Conservation (phyloP, 1,284 basidiomycete genomes). For the Tausonia pullulans region DNA sequence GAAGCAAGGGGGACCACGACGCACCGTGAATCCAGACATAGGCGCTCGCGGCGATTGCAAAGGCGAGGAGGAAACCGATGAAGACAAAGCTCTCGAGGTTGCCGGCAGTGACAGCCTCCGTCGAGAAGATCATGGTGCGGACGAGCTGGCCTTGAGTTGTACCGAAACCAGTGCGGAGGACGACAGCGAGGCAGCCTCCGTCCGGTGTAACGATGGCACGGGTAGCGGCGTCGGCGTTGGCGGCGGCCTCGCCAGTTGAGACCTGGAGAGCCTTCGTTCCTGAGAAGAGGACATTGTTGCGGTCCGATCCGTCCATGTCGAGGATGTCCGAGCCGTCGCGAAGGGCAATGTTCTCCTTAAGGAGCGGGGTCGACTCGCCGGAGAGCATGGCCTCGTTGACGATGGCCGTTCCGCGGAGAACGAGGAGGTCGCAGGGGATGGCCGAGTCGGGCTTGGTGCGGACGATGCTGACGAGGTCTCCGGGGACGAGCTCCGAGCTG, state of each 20-base stretch:
- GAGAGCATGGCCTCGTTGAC: slow-evolving; percentile 97
- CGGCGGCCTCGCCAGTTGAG: slow-evolving; percentile 29
- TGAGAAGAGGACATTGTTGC: slow-evolving; percentile 79
- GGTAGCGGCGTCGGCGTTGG: slow-evolving; percentile 21
- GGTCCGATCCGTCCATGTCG: slow-evolving; percentile 73
- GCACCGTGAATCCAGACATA: slow-evolving; percentile 90
- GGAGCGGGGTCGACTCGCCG: slow-evolving; percentile 85
- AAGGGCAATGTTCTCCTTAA: slow-evolving; percentile 84
- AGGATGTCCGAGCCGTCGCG: slow-evolving; percentile 62
- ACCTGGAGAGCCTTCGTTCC: slow-evolving; percentile 91
- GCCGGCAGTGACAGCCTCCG: slow-evolving; percentile 86
- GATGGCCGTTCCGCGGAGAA: slow-evolving; percentile 78
- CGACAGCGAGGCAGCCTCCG: slow-evolving; percentile 76
- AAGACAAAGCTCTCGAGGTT: slow-evolving; percentile 88
- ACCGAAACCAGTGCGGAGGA: slow-evolving; percentile 90
- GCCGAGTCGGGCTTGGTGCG: slow-evolving; percentile 72
- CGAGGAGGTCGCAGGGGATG: slow-evolving; percentile 79
- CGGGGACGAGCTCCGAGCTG: slow-evolving; percentile 75
- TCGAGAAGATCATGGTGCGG: slow-evolving; percentile 94
- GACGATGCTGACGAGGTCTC: slow-evolving; percentile 75
- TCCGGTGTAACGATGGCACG: slow-evolving; percentile 47
- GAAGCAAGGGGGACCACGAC: slow-evolving; percentile 18
- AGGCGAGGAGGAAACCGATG: slow-evolving; percentile 89
- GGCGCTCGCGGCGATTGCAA: slow-evolving; percentile 87
- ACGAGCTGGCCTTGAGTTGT: slow-evolving; percentile 92